phyloP scores from a whole-genome alignment of 805 yeast species.

The Pichia pseudocactophila region DNA sequence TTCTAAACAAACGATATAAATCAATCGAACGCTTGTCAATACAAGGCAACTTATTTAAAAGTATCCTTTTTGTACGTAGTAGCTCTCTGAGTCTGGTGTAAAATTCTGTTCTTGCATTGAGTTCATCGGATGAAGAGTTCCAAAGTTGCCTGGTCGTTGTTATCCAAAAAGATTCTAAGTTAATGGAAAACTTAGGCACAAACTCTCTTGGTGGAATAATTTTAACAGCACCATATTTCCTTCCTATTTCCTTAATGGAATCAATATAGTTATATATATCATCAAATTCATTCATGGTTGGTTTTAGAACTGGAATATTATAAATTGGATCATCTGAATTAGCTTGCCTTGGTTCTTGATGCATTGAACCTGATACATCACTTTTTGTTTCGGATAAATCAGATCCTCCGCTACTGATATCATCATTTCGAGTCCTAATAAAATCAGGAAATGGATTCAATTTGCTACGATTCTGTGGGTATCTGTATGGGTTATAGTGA shows the following conservation, averaged over 20 bases:
- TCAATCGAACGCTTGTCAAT: constrained; percentile 62
- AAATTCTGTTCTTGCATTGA: constrained; percentile 38
- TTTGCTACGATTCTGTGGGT: constrained; percentile 37
- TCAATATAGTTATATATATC: constrained; percentile 66
- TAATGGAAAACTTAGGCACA: constrained; percentile 23
- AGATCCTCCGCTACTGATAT: background rate
- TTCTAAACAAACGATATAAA: constrained; percentile 46
- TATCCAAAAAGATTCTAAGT: constrained; percentile 44
- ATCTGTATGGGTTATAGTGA: constrained; percentile 37
- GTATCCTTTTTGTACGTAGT: constrained; percentile 21
- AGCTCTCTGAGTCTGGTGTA: constrained; percentile 33
- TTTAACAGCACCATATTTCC: constrained; percentile 65
- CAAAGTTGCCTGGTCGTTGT: constrained; percentile 40
- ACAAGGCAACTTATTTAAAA: constrained; percentile 44
- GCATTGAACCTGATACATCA: too few relatives aligned
- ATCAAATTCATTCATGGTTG: constrained; percentile 44
- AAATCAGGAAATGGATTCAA: constrained; percentile 37
- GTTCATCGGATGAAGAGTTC: constrained; percentile 35
- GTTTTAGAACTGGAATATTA: constrained; percentile 46
- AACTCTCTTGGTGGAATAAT: constrained; percentile 46
- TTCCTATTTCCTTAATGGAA: constrained; percentile 42
- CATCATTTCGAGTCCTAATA: constrained; percentile 13
- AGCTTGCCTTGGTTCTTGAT: background rate
- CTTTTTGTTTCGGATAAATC: background rate
- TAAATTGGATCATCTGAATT: background rate